Base-by-base conservation (phyloP, 1,139 yeast species). In the Scheffersomyces insectosa region DNA sequence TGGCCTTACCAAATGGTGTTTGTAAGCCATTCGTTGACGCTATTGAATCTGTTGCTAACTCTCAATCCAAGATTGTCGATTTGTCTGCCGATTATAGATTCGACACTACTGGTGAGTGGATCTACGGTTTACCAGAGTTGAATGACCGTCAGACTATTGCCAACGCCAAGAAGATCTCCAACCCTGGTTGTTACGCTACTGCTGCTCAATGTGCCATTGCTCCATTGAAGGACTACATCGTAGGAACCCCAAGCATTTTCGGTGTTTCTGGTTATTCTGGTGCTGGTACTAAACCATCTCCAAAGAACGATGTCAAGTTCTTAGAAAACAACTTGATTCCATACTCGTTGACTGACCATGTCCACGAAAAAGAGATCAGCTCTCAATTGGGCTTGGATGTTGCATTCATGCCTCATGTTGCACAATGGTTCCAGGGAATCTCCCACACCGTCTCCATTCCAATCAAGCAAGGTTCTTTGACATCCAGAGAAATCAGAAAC, bases 221-320 rank as follows among this genome's bases (percentile, higher is more conserved):
- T 35, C 99, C 99, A 29, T 73, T 95, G 57, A 65, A 71, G 28
- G 81, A 83, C 32, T 80, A 77, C 60, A 68, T 82, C 36, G 66
- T 70, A 15, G 93, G 95, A 27, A 74, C 78, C 31, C 98, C 99
- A 40, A 75, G 89, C 4, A 75, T 93, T 15, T 93, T 93, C 64
- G 99, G 99, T 62, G 95, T 93, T 33, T 88, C 97, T 39, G 99
- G 99, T 38, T 93, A 93, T 66, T 91, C 99, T 15, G 99, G 99
- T 46, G 99, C 99, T 13, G 99, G 99, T 51, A 91, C 99, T 41
- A 93, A 95, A 70, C 99, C 99, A 44, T 88, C 97, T 6, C 96
- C 96, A 47, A 90, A 90, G 73, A 95, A 93, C 63, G 98, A 93
- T 62, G 72, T 86, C 42, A 76, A 80, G 47, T 75, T 82, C 57